Evolutionary conservation across 345 rosid genomes (phyloP), one percentile per base, ranked within the genome.

Genomic region (Eucalyptus urophylla): DNA sequence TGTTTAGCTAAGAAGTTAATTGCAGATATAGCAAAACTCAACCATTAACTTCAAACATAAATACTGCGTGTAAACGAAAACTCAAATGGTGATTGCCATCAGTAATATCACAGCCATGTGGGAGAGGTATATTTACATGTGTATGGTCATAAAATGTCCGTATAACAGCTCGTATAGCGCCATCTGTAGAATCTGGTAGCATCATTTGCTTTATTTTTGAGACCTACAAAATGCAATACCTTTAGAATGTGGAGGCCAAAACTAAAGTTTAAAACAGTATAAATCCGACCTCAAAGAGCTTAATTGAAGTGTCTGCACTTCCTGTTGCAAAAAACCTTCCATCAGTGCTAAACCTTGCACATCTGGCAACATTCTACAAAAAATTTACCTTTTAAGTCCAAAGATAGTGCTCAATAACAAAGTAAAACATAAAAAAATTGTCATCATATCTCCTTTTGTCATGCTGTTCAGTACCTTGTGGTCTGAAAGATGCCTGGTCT

Each of bases 291-390:
- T 97, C 99, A 91, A 95, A 96, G 87, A 97, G 98, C 94, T 97
- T 97, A 89, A 97, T 95, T 17, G 98, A 96, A 44, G 92, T 95
- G 93, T 97, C 98, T 37, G 97, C 96, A 92, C 99, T 96, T 49
- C 97, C 99, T 49, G 97, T 96, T 43, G 98, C 98, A 87, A 95
- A 95, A 92, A 94, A 96, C 89, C 95, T 94, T 65, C 99, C 99
- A 90, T 97, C 98, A 8, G 95, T 91, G 93, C 98, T 96, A 93
- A 96, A 97, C 90, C 96, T 96, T 89, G 98, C 98, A 91, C 98
- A 97, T 91, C 97, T 95, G 89, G 97, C 98, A 87, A 95, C 91
- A 89, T 96, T 95, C 99, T 97, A 92, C 83, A 86, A 92, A 89
- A 88, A 80, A 19, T 76, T 89, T 80, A 89, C 45, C 87, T 76